These are phyloP conservation scores for Kokia cookei DNA, from an alignment of 441 rosid genomes.

Conservation along the genomic window DNA sequence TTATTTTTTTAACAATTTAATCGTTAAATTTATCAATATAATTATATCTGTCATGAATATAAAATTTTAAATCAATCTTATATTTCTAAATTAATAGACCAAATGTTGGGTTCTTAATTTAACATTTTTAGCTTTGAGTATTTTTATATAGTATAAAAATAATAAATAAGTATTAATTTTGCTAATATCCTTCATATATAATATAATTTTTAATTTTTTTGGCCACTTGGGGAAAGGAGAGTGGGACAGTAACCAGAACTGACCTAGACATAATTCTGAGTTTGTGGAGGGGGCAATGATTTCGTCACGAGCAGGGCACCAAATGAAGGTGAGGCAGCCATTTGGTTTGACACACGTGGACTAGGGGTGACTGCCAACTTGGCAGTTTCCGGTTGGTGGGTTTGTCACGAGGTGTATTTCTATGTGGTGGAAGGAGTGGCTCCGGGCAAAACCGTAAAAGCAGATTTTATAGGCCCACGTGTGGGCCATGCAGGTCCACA, in stretches of 20 bases:
- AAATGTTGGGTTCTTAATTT: too few species aligned
- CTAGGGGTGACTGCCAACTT: slow-evolving; percentile 18
- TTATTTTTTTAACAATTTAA: too few species aligned
- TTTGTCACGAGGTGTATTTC: neutral
- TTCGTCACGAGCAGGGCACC: slow-evolving; percentile 15
- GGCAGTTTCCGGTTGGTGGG: neutral
- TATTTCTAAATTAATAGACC: too few species aligned
- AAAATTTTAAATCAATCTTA: too few species aligned
- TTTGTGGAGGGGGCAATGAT: slow-evolving; percentile 19
- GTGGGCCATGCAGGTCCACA: slow-evolving; percentile 21
- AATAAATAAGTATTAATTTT: too few species aligned
- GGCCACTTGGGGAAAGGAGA: neutral
- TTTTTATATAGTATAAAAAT: too few species aligned
- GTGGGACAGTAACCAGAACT: neutral
- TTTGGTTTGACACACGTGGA: slow-evolving; percentile 24
- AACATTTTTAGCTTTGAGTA: too few species aligned
- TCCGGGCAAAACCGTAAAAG: neutral
- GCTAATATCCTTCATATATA: too few species aligned
- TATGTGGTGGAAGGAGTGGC: neutral
- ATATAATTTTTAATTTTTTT: too few species aligned
- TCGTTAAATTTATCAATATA: too few species aligned
- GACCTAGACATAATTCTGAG: neutral
- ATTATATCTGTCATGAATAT: too few species aligned
- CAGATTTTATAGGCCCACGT: slow-evolving; percentile 27
- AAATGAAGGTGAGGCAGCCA: neutral